phyloP scores from a whole-genome alignment of 148 eudicot species.

The Chenopodium suecicum region DNA sequence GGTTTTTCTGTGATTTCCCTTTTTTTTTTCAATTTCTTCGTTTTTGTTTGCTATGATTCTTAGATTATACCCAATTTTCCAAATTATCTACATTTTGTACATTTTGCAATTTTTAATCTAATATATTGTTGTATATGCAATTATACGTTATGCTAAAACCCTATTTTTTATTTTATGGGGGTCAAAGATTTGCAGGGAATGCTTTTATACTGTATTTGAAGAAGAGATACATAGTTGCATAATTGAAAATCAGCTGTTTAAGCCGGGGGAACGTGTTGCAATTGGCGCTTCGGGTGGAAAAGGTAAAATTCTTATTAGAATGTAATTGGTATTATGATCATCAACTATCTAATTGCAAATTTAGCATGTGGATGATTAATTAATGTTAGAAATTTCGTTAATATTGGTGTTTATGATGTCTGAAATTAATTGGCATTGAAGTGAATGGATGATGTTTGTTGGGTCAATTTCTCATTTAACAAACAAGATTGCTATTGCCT shows the following conservation, averaged over 20 bases:
- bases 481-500: too few relatives aligned
- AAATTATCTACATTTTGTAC: neutral
- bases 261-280: slow-evolving; percentile 82
- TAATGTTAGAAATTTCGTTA: neutral
- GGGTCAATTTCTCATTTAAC: too few relatives aligned
- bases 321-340: neutral
- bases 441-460: too few relatives aligned
- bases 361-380: neutral
- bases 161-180: neutral
- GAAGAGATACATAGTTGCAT: slow-evolving; percentile 83
- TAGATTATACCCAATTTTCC: too few relatives aligned
- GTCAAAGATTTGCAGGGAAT: slow-evolving; percentile 86
- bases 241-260: slow-evolving; percentile 73
- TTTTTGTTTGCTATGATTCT: neutral
- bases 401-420: too few relatives aligned
- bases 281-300: slow-evolving; percentile 99
- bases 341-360: neutral
- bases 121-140: too few relatives aligned
- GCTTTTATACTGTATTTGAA: slow-evolving; percentile 82
- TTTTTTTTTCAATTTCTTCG: neutral
- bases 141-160: neutral
- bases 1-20: slow-evolving; percentile 18
- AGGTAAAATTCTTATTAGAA: slow-evolving; percentile 37
- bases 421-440: too few relatives aligned
- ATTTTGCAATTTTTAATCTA: neutral